Evolutionary conservation across 164 flowering plant genomes (phyloP), one percentile per base, ranked within the genome.

Genomic region (Pachysandra terminalis): DNA sequence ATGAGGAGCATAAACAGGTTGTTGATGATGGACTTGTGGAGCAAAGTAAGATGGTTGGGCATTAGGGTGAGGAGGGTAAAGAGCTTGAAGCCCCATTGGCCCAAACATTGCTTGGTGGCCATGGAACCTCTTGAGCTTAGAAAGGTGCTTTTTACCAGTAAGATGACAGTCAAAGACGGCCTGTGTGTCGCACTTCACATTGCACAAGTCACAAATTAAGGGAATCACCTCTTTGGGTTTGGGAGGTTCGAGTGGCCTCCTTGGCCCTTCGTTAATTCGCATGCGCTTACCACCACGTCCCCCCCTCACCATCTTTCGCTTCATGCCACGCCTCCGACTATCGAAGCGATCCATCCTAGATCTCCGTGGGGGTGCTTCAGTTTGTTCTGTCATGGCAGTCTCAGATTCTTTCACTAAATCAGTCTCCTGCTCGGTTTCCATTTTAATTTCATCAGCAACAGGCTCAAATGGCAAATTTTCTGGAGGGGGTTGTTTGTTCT

Each of bases 181-280:
- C 24, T 48, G 64, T 28, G 71, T 68, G 52, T 68, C 71, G 23
- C 71, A 68, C 37, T 55, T 68, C 35, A 80, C 80, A 57, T 84
- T 82, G 76, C 91, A 87, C 70, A 87, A 60, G n/a, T 85, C 83
- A 69, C 89, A 87, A 12, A 75, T 64, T 23, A 78, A 58, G 17
- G 85, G 85, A 61, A 74, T 69, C 40, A 73, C 81, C 66, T 71
- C 81, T 74, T 80, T 81, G 21, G 81, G 78, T 63, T 63, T 82
- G 56, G 82, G 79, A 71, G 79, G 81, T 56, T 78, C 80, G 12
- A 65, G 59, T 5, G 70, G 62, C 16, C 70, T 61, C 32, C 66
- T 79, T 23, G 75, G 70, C 24, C 70, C 64, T 58, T 75, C 80
- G 26, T 15, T 52, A 61, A 56, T 48, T 68, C 77, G 77, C 62